Percentiles rank a stretch among this genome's conserved stretches.
phyloP scores from a whole-genome alignment of 257 asterid genomes.

The Lavandula angustifolia region DNA sequence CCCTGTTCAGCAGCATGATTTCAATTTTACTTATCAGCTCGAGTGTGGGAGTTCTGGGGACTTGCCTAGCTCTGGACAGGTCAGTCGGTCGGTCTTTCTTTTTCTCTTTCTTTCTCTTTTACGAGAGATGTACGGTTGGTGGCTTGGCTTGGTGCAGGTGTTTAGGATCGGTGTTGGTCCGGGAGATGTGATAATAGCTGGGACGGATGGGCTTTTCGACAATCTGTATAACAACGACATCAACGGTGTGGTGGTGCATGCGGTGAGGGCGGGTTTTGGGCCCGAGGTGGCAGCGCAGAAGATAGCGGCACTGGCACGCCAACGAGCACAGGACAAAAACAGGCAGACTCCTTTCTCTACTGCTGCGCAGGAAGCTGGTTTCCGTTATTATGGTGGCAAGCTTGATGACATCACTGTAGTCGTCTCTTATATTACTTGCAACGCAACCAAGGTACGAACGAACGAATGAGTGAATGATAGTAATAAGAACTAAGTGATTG shows the following conservation, averaged over 20 bases:
- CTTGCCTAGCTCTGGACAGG: conserved; percentile 97
- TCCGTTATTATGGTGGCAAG: conserved; percentile 90
- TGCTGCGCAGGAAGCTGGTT: conserved; percentile 97
- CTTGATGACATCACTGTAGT: conserved; percentile 93
- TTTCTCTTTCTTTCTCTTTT: conserved; percentile 4
- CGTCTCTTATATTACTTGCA: conserved; percentile 72
- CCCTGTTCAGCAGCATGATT: conserved; percentile 95
- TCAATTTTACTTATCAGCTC: conserved; percentile 86
- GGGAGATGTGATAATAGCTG: conserved; percentile 92
- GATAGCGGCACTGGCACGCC: conserved; percentile 87
- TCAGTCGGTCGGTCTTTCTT: conserved; percentile 30
- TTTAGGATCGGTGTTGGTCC: conserved; percentile 83
- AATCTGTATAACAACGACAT: conserved; percentile 85
- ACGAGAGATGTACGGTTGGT: background rate
- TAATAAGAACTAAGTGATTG: too few species aligned
- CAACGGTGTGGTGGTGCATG: conserved; percentile 82
- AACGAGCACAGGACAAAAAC: conserved; percentile 83
- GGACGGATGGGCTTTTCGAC: conserved; percentile 98
- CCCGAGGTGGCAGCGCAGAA: conserved; percentile 96
- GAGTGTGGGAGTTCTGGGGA: conserved; percentile 83
- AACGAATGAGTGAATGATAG: background rate
- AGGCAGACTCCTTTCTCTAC: conserved; percentile 94
- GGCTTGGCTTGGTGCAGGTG: conserved; percentile 81
- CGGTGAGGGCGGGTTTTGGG: conserved; percentile 75
- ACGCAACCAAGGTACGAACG: conserved; percentile 47